These are phyloP conservation scores for Kodamaea sp. DNA, from an alignment of 1,139 yeast species.

Conservation along the genomic window DNA sequence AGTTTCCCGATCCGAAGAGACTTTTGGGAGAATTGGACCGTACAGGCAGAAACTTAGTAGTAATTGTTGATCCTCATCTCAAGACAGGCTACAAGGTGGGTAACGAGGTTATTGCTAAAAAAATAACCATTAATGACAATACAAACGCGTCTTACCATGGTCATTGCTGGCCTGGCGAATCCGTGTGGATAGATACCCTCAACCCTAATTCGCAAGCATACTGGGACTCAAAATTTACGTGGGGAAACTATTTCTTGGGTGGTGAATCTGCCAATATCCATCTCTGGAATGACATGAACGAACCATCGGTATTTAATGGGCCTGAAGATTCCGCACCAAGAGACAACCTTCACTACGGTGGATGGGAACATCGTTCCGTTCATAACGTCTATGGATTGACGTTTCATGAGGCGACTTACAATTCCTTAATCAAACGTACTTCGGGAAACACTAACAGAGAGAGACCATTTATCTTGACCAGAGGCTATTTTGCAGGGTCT, in stretches of 20 bases:
- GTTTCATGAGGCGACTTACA: slow-evolving; percentile 76
- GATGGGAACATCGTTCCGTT: slow-evolving; percentile 87
- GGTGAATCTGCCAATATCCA: slow-evolving; percentile 60
- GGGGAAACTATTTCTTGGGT: slow-evolving; percentile 41
- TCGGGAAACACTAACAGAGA: slow-evolving; percentile 38
- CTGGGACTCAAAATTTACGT: slow-evolving; percentile 52
- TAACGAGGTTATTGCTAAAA: slow-evolving; percentile 43
- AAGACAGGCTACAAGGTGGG: slow-evolving; percentile 71
- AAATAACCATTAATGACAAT: slow-evolving; percentile 42
- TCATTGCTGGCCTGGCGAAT: slow-evolving; percentile 98
- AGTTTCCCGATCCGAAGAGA: slow-evolving; percentile 71
- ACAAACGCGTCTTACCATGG: slow-evolving; percentile 59
- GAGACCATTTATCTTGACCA: slow-evolving; percentile 87
- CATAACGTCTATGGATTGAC: slow-evolving; percentile 85
- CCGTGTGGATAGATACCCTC: slow-evolving; percentile 88
- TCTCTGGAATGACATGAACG: slow-evolving; percentile 98
- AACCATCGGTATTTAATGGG: slow-evolving; percentile 92
- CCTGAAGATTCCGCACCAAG: slow-evolving; percentile 91
- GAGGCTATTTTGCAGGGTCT: slow-evolving; percentile 88
- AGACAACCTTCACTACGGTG: slow-evolving; percentile 74
- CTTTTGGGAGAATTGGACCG: slow-evolving; percentile 66
- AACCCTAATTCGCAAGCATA: slow-evolving; percentile 59
- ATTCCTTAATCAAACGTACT: slow-evolving; percentile 59
- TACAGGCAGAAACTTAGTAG: slow-evolving; percentile 79
- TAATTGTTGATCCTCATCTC: slow-evolving; percentile 90